These are phyloP conservation scores for Tympanopsis confertula DNA, from an alignment of 2,329 filamentous ascomycete genomes.

Conservation along the genomic window DNA sequence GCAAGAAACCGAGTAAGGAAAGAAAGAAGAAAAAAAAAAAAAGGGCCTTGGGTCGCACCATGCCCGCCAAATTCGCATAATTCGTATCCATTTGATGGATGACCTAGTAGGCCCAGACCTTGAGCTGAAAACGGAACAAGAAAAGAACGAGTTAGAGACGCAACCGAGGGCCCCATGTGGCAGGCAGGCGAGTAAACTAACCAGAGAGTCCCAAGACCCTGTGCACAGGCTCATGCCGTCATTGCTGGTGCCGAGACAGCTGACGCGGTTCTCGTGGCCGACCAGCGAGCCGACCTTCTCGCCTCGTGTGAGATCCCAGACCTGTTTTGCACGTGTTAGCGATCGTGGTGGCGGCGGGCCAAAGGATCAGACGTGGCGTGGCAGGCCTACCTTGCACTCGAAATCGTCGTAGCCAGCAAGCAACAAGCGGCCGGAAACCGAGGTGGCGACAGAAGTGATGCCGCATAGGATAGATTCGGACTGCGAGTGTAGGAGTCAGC, in stretches of 20 bases:
- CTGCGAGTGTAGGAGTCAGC: slow-evolving; percentile 29
- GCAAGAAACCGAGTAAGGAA: neutral
- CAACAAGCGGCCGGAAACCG: slow-evolving; percentile 83
- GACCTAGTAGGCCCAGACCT: slow-evolving; percentile 72
- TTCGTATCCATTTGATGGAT: neutral
- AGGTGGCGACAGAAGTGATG: slow-evolving; percentile 96
- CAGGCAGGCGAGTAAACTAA: slow-evolving; percentile 35
- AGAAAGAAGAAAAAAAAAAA: too few relatives aligned
- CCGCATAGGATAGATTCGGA: slow-evolving; percentile 95
- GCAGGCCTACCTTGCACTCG: slow-evolving; percentile 81
- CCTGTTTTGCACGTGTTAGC: slow-evolving; percentile 39
- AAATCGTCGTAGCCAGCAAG: slow-evolving; percentile 99
- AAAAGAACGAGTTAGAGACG: slow-evolving; percentile 36
- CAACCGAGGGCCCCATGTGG: slow-evolving; percentile 61
- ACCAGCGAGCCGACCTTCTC: slow-evolving; percentile 95
- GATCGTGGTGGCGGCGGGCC: neutral
- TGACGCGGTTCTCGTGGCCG: slow-evolving; percentile 96
- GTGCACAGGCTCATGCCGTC: slow-evolving; percentile 98
- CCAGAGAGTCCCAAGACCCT: slow-evolving; percentile 97
- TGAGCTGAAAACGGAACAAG: slow-evolving; percentile 47
- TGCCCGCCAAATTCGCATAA: neutral
- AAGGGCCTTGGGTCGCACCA: neutral
- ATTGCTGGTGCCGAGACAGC: slow-evolving; percentile 96
- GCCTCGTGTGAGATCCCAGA: slow-evolving; percentile 93
- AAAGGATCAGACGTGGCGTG: neutral